These are phyloP conservation scores for Naganishia sp. DNA, from an alignment of 1,284 basidiomycete species.

Conservation along the genomic window DNA sequence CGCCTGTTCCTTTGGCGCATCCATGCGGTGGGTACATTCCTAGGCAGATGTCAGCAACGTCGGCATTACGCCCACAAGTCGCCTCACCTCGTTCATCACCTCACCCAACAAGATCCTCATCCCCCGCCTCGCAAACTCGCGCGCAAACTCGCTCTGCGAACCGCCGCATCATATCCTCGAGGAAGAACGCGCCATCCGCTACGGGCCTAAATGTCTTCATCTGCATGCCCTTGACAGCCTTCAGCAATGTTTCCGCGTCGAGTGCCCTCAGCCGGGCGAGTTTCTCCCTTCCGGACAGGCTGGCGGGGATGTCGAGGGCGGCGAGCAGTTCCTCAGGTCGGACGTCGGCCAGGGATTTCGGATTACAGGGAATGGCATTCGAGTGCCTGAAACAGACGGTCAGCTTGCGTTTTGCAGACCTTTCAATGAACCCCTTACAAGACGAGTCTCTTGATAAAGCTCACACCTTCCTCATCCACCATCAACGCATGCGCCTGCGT, in stretches of 20 bases:
- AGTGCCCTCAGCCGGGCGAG: neutral
- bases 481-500: no score
- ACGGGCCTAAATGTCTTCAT: slow-evolving; percentile 13
- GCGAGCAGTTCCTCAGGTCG: slow-evolving; percentile 9
- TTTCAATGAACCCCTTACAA: neutral
- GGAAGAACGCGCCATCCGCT: slow-evolving; percentile 14
- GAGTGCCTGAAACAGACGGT: slow-evolving; percentile 5
- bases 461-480: no score
- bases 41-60: neutral
- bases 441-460: no score
- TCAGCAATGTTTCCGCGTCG: neutral
- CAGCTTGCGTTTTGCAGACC: neutral
- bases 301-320: neutral
- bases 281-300: neutral
- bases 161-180: neutral
- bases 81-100: slow-evolving; percentile 11
- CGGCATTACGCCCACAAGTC: neutral
- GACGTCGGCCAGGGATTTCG: slow-evolving; percentile 8
- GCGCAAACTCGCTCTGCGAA: slow-evolving; percentile 10
- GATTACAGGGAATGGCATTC: slow-evolving; percentile 9
- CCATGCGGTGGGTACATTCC: slow-evolving; percentile 21
- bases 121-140: slow-evolving; percentile 9
- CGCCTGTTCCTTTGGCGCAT: neutral
- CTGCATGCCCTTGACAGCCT: slow-evolving; percentile 4
- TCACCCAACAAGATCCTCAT: slow-evolving; percentile 6